Evolutionary conservation across 2,329 filamentous ascomycete species (phyloP).

Genomic region (Akanthomyces lecanii): DNA sequence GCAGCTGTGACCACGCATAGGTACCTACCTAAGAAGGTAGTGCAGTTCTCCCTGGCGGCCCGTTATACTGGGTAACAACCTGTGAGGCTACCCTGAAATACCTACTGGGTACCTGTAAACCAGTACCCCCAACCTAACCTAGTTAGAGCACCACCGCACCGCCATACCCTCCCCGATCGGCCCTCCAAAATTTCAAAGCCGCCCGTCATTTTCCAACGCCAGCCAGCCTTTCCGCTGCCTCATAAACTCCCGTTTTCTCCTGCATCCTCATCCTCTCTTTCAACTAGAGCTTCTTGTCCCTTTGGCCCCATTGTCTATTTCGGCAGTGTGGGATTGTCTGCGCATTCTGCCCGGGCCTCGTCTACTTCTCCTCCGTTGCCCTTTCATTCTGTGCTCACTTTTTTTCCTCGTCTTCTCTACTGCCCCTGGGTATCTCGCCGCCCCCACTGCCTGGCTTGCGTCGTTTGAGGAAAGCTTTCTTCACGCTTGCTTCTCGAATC

Average conservation of each 20-base stretch:
- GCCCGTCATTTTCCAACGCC: not conserved
- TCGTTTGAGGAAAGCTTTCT: conserved; percentile 13
- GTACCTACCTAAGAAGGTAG: not conserved
- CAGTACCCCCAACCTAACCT: no score
- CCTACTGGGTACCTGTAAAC: no score
- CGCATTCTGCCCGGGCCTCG: conserved; percentile 20
- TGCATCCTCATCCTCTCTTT: conserved; percentile 19
- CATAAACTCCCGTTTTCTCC: conserved; percentile 10
- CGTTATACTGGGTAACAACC: no score
- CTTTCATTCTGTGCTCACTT: conserved; percentile 22
- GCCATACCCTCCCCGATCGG: not conserved
- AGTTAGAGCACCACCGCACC: not conserved
- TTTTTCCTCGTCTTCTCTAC: conserved; percentile 13
- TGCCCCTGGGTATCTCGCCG: conserved; percentile 4
- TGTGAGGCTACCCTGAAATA: no score
- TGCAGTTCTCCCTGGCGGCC: not conserved
- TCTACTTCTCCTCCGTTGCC: conserved; percentile 2
- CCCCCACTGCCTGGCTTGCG: not conserved
- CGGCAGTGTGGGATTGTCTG: conserved; percentile 22
- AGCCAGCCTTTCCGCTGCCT: not conserved
- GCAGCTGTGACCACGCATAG: not conserved
- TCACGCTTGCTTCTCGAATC: conserved; percentile 6
- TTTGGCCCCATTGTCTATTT: conserved; percentile 19
- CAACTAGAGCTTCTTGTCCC: conserved; percentile 12
- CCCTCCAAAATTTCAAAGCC: conserved; percentile 10